Evolutionary conservation across 108 stramenopile species (phyloP).

Genomic region (Nitzschia sp.): DNA sequence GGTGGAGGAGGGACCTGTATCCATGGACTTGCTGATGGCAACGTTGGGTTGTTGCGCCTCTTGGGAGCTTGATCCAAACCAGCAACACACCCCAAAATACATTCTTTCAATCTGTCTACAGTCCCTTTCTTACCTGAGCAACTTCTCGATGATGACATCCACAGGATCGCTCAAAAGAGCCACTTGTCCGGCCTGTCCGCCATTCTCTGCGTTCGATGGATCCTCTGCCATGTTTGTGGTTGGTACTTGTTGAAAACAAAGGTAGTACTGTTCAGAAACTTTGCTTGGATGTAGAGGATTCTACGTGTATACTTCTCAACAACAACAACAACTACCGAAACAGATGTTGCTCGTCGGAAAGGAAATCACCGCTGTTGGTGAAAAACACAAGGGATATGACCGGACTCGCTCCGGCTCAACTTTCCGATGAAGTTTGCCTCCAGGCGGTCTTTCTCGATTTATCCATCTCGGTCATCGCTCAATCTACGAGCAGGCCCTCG

Average conservation of each 20-base stretch:
- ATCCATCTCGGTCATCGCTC: background rate
- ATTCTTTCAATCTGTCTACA: too few species aligned
- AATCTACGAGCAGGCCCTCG: background rate
- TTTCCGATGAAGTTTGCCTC: background rate
- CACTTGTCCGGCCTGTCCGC: conserved; percentile 35
- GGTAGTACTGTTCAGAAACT: background rate
- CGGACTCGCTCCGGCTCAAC: background rate
- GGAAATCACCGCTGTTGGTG: background rate
- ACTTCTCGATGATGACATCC: conserved; percentile 87
- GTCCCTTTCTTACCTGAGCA: conserved; percentile 55
- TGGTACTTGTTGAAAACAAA: background rate
- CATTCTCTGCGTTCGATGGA: conserved; percentile 37
- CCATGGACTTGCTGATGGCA: too few species aligned
- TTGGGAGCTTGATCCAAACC: too few species aligned
- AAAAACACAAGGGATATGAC: background rate
- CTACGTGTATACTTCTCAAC: background rate
- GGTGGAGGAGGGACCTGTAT: too few species aligned
- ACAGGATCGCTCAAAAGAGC: conserved; percentile 83
- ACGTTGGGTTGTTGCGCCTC: too few species aligned
- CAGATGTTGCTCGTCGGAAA: background rate
- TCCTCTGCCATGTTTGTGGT: conserved; percentile 31
- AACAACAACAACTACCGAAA: background rate
- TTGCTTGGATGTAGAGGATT: background rate
- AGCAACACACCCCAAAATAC: too few species aligned
- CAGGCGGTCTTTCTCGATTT: conserved; percentile 4